phyloP scores from a whole-genome alignment of 345 rosid genomes.

The Citrus unshiu region DNA sequence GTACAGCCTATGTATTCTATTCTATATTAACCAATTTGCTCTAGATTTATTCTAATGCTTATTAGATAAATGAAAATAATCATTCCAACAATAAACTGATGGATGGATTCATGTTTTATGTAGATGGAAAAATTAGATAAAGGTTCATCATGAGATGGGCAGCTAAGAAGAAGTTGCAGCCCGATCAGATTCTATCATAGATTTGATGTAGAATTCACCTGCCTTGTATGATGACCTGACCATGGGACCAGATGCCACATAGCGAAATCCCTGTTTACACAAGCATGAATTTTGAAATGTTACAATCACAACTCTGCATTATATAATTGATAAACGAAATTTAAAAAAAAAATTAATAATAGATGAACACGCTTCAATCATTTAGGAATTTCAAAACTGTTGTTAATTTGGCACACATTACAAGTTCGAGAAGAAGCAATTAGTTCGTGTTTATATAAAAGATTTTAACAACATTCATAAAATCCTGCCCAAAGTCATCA shows the following conservation, averaged over 20 bases:
- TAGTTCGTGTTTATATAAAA: background rate
- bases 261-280: constrained; percentile 82
- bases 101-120: background rate
- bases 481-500: background rate
- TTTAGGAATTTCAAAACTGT: background rate
- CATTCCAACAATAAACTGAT: background rate
- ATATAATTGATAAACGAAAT: background rate
- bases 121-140: background rate
- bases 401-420: background rate
- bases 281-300: background rate
- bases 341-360: background rate
- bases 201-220: constrained; percentile 94
- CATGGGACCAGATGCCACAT: constrained; percentile 98
- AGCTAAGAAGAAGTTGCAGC: constrained; percentile 47
- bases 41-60: background rate
- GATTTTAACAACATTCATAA: background rate
- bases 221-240: constrained; percentile 99
- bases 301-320: background rate
- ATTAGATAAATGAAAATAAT: background rate
- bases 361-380: background rate
- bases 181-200: constrained; percentile 93
- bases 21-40: constrained; percentile 2
- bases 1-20: background rate
- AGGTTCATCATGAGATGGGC: constrained; percentile 12
- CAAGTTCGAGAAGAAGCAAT: background rate